Base-by-base conservation (phyloP, 768 basidiomycete species). In the Thelephora ganbajun region DNA sequence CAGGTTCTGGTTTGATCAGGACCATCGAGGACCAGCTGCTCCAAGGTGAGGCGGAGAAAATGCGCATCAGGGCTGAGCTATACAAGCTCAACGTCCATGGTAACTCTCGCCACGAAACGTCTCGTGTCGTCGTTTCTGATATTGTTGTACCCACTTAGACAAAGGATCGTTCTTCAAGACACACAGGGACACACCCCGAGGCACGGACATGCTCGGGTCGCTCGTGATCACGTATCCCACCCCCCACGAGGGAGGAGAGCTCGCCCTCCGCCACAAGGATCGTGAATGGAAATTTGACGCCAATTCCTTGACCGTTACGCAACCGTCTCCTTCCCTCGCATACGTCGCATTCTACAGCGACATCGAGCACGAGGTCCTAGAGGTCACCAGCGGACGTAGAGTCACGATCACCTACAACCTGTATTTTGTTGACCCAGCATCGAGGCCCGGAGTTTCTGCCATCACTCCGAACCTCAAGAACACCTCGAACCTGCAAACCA, bases 211-310 rank as follows among this genome's bases (percentile, higher is more conserved):
- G 67, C 69, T 78, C 34, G 74, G 70, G 1, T 75, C 75, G 1
- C 64, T 79, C 7, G 68, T 76, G 1, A 52, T 76, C 33, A 63
- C 71, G n/a, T 65, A 74, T 43, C 74, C 74, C 13, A 69, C 69
- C 0, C 19, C 53, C 0, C 68, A 76, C 51, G 59, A 69, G 48
- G 74, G 73, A 1, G 75, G 74, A 2, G 55, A 58, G 14, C 62
- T 73, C 13, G 45, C 62, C 2, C 58, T 78, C 14, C 54, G 54
- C 26, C 51, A 55, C 36, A 34, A 48, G 3, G 44, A 41, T 22
- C 34, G 37, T 13, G 66, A 68, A 36, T 68, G 63, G 63, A 54
- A 51, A 0, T 62, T 70, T 35, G 69, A 72, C 48, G 66, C 70
- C 6, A 56, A 62, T 6, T 43, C 58, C n/a, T 47, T 54, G 1